Evolutionary conservation across 2,329 filamentous ascomycete species (phyloP).

Genomic region (Fusarium secorum): DNA sequence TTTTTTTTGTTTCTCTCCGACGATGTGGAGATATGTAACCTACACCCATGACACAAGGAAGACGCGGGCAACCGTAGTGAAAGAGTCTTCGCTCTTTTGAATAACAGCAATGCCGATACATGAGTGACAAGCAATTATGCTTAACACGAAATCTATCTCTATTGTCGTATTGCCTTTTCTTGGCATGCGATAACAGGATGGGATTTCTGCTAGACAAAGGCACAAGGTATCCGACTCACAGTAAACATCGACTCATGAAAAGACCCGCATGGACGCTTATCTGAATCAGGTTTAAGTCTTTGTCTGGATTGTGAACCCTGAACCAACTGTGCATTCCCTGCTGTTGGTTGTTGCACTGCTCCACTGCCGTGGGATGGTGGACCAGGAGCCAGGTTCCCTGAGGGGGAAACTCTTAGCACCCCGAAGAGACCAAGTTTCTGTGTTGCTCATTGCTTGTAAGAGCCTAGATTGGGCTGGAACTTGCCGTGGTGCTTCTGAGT

Average conservation of each 20-base stretch:
- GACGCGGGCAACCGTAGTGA: neutral
- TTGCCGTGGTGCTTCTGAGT: neutral
- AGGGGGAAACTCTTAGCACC: neutral
- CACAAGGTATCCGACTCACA: neutral
- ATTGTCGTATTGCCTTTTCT: neutral
- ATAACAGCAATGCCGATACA: neutral
- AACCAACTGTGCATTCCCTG: constrained; percentile 18
- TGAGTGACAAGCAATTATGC: neutral
- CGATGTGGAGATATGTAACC: neutral
- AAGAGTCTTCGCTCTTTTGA: neutral
- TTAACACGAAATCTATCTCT: neutral
- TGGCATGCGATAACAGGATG: neutral
- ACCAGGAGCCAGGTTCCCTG: constrained; percentile 15
- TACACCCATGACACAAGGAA: constrained; percentile 7
- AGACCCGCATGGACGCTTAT: neutral
- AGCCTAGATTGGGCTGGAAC: constrained; percentile 22
- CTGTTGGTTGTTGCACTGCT: constrained; percentile 12
- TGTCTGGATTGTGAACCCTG: neutral
- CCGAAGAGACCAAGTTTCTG: neutral
- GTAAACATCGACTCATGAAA: neutral
- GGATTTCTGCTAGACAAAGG: neutral
- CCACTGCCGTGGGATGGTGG: constrained; percentile 31
- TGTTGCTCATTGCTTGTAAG: neutral
- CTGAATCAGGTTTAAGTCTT: constrained; percentile 17
- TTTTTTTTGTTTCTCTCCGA: neutral